These are phyloP conservation scores for Draba incana DNA, from an alignment of 345 rosid species.

Conservation along the genomic window DNA sequence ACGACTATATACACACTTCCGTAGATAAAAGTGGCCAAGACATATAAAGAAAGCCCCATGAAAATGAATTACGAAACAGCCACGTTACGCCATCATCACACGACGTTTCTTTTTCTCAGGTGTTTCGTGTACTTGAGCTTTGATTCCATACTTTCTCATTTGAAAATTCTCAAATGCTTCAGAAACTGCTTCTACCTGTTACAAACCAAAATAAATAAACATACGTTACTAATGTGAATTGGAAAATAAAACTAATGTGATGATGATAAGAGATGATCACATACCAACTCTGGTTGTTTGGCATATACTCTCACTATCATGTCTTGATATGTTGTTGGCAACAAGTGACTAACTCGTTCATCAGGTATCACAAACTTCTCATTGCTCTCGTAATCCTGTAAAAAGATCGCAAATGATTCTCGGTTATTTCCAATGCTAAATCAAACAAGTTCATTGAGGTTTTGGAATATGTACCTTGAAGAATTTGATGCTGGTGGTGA, in stretches of 20 bases:
- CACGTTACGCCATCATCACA: slow-evolving; percentile 12
- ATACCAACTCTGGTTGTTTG: slow-evolving; percentile 83
- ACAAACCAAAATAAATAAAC: neutral
- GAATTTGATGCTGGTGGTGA: slow-evolving; percentile 77
- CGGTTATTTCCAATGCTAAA: too few species aligned
- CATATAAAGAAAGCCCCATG: neutral
- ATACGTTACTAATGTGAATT: slow-evolving; percentile 17
- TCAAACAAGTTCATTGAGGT: too few species aligned
- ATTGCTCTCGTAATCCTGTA: slow-evolving; percentile 68
- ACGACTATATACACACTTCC: slow-evolving; percentile 10
- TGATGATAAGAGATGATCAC: slow-evolving; percentile 23
- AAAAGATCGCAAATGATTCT: too few species aligned
- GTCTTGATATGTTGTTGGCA: slow-evolving; percentile 81
- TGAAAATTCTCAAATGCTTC: slow-evolving; percentile 97
- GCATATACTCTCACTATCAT: slow-evolving; percentile 93
- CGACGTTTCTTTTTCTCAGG: slow-evolving; percentile 91
- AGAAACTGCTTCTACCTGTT: slow-evolving; percentile 77
- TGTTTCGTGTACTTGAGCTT: slow-evolving; percentile 87
- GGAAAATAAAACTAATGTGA: neutral
- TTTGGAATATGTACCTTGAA: slow-evolving; percentile 62
- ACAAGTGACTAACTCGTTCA: slow-evolving; percentile 80
- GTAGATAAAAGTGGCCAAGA: slow-evolving; percentile 10
- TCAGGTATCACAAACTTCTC: slow-evolving; percentile 79
- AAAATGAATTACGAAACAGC: neutral
- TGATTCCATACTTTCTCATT: slow-evolving; percentile 75